These are phyloP conservation scores for Drosera spatulata DNA, from an alignment of 179 eudicot species.

Conservation along the genomic window DNA sequence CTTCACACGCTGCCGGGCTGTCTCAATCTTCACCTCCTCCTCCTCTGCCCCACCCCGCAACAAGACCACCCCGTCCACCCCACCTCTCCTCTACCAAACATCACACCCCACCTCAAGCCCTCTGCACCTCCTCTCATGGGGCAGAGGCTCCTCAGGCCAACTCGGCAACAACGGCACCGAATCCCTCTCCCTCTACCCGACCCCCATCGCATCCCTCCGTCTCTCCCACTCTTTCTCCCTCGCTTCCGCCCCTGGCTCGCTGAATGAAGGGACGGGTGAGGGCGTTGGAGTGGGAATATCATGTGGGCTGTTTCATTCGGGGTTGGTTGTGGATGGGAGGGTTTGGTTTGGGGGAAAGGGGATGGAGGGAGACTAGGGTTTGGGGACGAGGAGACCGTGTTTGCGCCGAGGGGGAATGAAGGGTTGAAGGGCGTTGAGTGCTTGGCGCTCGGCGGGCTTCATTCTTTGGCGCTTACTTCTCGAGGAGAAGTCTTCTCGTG, in stretches of 20 bases:
- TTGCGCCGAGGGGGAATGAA: conserved; percentile 46
- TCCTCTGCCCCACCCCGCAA: not conserved
- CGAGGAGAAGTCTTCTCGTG: conserved; percentile 64
- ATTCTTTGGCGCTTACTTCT: conserved; percentile 61
- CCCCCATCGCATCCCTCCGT: conserved; percentile 36
- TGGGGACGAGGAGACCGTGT: conserved; percentile 50
- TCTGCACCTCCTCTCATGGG: conserved; percentile 76
- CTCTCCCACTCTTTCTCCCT: conserved; percentile 25
- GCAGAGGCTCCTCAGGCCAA: conserved; percentile 87
- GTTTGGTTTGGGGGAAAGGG: conserved; percentile 94
- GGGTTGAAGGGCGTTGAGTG: conserved; percentile 24
- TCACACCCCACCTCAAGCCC: not conserved
- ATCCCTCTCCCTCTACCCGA: conserved; percentile 47
- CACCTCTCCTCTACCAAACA: conserved; percentile 10
- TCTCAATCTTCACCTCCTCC: not conserved
- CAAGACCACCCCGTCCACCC: conserved; percentile 14
- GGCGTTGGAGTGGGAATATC: conserved; percentile 44
- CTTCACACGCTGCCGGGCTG: not conserved
- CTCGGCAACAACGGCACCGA: conserved; percentile 53
- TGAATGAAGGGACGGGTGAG: not conserved
- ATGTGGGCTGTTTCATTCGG: conserved; percentile 80
- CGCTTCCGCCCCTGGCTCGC: conserved; percentile 27
- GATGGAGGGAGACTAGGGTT: conserved; percentile 88
- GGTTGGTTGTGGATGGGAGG: conserved; percentile 46
- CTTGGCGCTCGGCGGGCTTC: conserved; percentile 90